Percentiles rank a stretch among this genome's conserved stretches.
Evolutionary conservation across 495 filamentous ascomycete species (phyloP).

Genomic region (Lasiosphaeria hispida): DNA sequence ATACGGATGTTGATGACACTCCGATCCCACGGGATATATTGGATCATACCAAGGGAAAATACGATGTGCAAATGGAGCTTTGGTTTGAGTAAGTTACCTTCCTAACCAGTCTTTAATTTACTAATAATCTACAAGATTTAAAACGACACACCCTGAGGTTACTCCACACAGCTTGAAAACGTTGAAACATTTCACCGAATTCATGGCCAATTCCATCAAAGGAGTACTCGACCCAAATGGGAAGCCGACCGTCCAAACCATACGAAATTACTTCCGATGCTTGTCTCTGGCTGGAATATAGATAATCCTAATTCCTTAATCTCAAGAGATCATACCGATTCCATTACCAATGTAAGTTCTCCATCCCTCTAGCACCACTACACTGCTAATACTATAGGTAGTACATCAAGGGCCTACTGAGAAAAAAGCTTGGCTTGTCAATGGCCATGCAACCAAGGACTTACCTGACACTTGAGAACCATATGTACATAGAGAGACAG

Average conservation of each 20-base stretch:
- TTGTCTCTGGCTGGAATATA: background rate
- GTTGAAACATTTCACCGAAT: background rate
- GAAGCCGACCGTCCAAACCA: background rate
- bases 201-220: background rate
- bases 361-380: background rate
- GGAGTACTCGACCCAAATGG: background rate
- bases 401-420: background rate
- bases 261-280: background rate
- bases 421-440: background rate
- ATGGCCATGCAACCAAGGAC: background rate
- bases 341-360: background rate
- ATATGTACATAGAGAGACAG: background rate
- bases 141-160: background rate
- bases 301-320: background rate
- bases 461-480: background rate
- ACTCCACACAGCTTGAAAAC: background rate
- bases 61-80: background rate
- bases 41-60: background rate
- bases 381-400: background rate
- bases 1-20: background rate
- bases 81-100: background rate
- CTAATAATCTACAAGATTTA: background rate
- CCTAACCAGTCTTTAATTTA: background rate
- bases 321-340: background rate
- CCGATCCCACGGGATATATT: background rate